Evolutionary conservation across 345 rosid species (phyloP).

Genomic region (Eucalyptus microcorys): DNA sequence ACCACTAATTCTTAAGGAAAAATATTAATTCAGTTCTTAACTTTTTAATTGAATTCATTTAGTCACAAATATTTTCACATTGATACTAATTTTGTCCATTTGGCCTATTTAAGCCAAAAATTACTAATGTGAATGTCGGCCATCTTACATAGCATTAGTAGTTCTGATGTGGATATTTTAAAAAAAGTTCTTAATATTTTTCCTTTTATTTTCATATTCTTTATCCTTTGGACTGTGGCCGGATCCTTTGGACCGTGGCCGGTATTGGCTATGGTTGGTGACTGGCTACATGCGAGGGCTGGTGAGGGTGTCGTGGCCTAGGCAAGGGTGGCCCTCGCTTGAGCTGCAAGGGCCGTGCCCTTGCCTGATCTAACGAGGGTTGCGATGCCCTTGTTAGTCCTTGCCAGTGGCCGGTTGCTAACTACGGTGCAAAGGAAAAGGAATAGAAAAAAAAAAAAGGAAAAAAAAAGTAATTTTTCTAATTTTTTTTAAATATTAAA

Average conservation of each 20-base stretch:
- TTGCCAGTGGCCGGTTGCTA: fast-evolving
- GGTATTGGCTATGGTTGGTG: fast-evolving
- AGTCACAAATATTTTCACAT: fast-evolving
- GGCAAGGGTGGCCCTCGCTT: fast-evolving
- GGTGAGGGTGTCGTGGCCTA: fast-evolving
- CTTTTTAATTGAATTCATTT: fast-evolving
- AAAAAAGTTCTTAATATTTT: no score
- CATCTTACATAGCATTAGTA: fast-evolving
- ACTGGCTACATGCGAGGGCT: fast-evolving
- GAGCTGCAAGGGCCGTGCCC: fast-evolving
- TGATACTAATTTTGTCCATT: fast-evolving
- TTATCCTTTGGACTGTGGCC: no score
- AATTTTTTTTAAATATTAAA: no score
- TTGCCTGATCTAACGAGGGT: fast-evolving
- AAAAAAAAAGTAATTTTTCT: no score
- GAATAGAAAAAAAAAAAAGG: no score
- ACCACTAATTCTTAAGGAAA: not conserved
- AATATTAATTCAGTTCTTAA: fast-evolving
- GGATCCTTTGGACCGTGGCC: fast-evolving
- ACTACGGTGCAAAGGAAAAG: fast-evolving
- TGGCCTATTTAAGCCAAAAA: fast-evolving
- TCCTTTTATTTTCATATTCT: no score
- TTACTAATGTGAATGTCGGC: fast-evolving
- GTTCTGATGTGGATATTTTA: no score
- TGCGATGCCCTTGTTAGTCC: no score